Evolutionary conservation across 139 green algal species (phyloP).

Genomic region (Raphidocelis subcapitata): DNA sequence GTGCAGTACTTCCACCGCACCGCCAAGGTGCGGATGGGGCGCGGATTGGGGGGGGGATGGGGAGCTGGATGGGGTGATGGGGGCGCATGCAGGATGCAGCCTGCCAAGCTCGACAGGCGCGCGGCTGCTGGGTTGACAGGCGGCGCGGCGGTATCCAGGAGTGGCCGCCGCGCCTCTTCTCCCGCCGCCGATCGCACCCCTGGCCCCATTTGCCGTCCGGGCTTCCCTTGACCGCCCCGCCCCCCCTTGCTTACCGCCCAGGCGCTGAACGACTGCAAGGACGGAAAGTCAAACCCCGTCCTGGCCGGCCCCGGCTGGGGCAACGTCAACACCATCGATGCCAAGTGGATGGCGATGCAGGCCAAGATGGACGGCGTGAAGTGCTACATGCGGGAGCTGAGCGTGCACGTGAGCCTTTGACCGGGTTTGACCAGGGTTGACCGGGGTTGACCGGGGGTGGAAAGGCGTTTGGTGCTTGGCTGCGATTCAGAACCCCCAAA

Average conservation of each 20-base stretch:
- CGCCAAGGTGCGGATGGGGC: no score
- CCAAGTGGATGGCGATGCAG: conserved; percentile 1
- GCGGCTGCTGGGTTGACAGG: no score
- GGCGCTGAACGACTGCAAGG: conserved; percentile 15
- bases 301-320: conserved; percentile 14
- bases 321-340: conserved; percentile 26
- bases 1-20: background rate
- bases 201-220: no score
- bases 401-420: conserved; percentile 9
- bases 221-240: no score
- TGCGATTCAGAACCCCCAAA: background rate
- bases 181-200: no score
- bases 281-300: background rate
- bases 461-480: background rate
- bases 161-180: no score
- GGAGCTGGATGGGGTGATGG: no score
- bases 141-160: no score
- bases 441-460: background rate
- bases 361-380: background rate
- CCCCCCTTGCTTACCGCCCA: no score
- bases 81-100: no score
- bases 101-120: no score
- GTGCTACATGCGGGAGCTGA: conserved; percentile 16
- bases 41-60: no score
- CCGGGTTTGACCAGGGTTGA: background rate